Base-by-base conservation (phyloP, 2,329 filamentous ascomycete species). In the Ophiostoma piceae region DNA sequence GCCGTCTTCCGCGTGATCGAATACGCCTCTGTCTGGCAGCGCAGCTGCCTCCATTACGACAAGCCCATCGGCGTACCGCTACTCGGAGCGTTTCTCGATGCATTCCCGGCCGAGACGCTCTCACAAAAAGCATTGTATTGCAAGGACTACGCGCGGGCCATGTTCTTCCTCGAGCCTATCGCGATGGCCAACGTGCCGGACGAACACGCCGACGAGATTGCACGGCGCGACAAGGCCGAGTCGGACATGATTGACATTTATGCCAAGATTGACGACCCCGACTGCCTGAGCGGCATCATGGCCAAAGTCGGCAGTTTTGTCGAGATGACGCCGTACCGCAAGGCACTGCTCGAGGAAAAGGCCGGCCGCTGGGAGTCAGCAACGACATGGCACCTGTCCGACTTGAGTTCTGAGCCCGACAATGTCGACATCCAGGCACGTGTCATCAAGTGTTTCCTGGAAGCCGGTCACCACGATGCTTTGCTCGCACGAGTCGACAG, bases 351-450 rank as follows among this genome's bases (percentile, higher is more conserved):
- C 75, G 93, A 99, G 79, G 88, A 91, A 70, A 98, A 97, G 78
- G 92, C 94, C 26, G 95, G 95, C 3, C 85, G 94, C 72, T 99
- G 95, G 94, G 90, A 92, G 19, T 92, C 94, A 68, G 95, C 94
- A 32, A 95, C 98, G 79, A 96, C 92, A 73, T 99, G 96, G 95
- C 98, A 97, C 78, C 94, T 99, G 77, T 88, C 97, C 73, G 90
- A 94, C 73, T 84, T 98, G 43, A 89, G 91, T 2, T 89, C 95
- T 75, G 85, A 90, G 65, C 94, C 94, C 0, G 83, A 89, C 68
- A 90, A 96, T 76, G 77, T 86, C 22, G 90, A 96, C 70, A 84
- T 91, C 14, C 94, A 97, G 77, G 84, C 92, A 70, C 91, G 96
- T 75, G 84, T 99, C 47, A 82, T 99, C 69, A 91, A 89, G 39